phyloP scores from a whole-genome alignment of 768 basidiomycete species.

The Psilocybe subaeruginosa region DNA sequence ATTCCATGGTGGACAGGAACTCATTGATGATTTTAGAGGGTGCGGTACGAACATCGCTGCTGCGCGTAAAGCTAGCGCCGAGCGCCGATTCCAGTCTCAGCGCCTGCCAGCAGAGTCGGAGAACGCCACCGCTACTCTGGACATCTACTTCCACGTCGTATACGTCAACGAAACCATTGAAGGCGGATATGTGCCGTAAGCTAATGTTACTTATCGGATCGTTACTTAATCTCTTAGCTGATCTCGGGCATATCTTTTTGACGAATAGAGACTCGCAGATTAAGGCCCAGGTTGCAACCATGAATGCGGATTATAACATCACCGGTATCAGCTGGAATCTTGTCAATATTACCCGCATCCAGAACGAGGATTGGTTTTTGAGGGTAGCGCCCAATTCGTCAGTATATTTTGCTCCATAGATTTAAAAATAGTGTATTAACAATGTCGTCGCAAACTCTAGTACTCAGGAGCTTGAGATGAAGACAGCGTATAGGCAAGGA shows the following conservation, averaged over 20 bases:
- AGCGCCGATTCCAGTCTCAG: constrained; percentile 40
- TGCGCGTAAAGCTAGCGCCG: constrained; percentile 33
- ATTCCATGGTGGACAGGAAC: not conserved
- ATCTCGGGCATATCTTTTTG: not conserved
- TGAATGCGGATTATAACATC: constrained; percentile 44
- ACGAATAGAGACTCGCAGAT: constrained; percentile 32
- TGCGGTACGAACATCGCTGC: constrained; percentile 42
- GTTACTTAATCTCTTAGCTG: not conserved
- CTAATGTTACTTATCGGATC: not conserved
- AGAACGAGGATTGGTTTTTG: constrained; percentile 51
- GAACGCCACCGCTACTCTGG: constrained; percentile 33
- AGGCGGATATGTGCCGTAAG: constrained; percentile 45
- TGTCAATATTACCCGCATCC: constrained; percentile 42
- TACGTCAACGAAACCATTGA: constrained; percentile 37
- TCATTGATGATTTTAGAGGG: constrained; percentile 21
- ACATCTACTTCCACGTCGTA: constrained; percentile 50
- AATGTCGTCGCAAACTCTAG: constrained; percentile 11
- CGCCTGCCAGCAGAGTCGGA: constrained; percentile 29
- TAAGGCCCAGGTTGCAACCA: constrained; percentile 35
- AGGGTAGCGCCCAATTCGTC: constrained; percentile 38
- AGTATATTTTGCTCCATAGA: constrained; percentile 5
- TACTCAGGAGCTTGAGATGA: constrained; percentile 45
- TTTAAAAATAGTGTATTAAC: not conserved
- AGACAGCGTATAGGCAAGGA: constrained; percentile 43
- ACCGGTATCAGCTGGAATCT: constrained; percentile 44